A percentile compares a stretch with the other conserved stretches of the same genome.
Evolutionary conservation across 768 basidiomycete genomes (phyloP).

Genomic region (Mycena sanguinolenta): DNA sequence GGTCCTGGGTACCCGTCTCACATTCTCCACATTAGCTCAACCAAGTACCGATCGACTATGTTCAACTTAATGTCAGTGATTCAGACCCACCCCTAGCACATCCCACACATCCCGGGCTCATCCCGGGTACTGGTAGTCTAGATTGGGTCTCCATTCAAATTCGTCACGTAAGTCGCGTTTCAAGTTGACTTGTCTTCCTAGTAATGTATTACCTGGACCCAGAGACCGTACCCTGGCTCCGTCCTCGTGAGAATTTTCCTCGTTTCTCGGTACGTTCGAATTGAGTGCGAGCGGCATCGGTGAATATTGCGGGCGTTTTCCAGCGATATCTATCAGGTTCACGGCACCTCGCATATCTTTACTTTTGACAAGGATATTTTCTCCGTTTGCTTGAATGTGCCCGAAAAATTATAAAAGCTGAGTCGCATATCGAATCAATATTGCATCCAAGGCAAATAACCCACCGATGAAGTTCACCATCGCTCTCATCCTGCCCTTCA

Average conservation of each 20-base stretch:
- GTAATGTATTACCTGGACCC: background rate
- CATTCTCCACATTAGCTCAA: background rate
- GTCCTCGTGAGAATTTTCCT: background rate
- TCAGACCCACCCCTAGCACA: background rate
- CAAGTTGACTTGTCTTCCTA: too few relatives aligned
- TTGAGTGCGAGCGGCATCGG: background rate
- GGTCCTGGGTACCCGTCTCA: too few relatives aligned
- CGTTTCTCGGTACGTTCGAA: background rate
- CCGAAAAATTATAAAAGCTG: conserved; percentile 3
- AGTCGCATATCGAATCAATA: background rate
- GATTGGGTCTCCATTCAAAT: background rate
- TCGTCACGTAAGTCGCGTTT: background rate
- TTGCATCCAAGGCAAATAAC: too few relatives aligned
- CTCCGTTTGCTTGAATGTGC: too few relatives aligned
- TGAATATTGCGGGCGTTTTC: background rate
- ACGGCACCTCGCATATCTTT: background rate
- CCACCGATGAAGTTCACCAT: too few relatives aligned
- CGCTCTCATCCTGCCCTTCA: too few relatives aligned
- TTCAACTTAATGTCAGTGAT: too few relatives aligned
- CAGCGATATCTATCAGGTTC: background rate
- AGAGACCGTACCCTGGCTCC: background rate
- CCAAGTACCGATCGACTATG: background rate
- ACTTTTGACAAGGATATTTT: conserved; percentile 2
- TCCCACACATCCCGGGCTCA: background rate
- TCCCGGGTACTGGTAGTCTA: too few relatives aligned